These are phyloP conservation scores for Paraleonurus japonicus DNA, from an alignment of 257 asterid species.

Conservation along the genomic window DNA sequence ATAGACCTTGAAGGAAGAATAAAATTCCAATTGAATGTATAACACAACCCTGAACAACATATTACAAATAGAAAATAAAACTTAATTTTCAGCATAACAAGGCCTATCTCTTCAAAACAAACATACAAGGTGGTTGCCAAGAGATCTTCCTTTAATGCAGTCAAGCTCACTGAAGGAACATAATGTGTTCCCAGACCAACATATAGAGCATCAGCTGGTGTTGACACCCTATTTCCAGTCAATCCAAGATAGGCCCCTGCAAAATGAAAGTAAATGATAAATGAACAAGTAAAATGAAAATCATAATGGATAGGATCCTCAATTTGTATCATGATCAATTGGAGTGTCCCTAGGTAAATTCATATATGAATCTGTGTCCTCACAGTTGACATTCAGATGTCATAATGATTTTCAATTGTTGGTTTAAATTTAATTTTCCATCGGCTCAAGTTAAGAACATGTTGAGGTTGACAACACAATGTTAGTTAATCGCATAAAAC, in stretches of 20 bases:
- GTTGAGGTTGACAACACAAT: background rate
- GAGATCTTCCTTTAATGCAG: constrained; percentile 59
- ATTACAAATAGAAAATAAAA: constrained; percentile 3
- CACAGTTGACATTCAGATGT: background rate
- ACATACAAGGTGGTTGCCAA: constrained; percentile 69
- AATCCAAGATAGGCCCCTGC: constrained; percentile 95
- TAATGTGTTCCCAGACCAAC: constrained; percentile 90
- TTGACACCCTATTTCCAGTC: constrained; percentile 85
- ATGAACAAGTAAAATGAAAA: background rate
- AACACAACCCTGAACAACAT: constrained; percentile 7
- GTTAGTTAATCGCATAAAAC: background rate
- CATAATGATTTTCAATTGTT: background rate
- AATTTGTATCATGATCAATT: background rate
- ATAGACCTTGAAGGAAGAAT: background rate
- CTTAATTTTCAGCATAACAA: background rate
- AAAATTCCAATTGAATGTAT: constrained; percentile 1
- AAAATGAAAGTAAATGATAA: constrained; percentile 15
- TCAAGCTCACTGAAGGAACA: constrained; percentile 82
- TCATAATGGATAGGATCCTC: constrained; percentile 12
- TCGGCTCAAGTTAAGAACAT: background rate
- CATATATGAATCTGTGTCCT: background rate
- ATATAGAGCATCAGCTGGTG: constrained; percentile 95
- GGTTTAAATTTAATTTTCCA: background rate
- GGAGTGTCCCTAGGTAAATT: background rate
- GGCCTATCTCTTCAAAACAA: constrained; percentile 9